phyloP scores from a whole-genome alignment of 2,329 filamentous ascomycete genomes.

The Fusarium siculi region DNA sequence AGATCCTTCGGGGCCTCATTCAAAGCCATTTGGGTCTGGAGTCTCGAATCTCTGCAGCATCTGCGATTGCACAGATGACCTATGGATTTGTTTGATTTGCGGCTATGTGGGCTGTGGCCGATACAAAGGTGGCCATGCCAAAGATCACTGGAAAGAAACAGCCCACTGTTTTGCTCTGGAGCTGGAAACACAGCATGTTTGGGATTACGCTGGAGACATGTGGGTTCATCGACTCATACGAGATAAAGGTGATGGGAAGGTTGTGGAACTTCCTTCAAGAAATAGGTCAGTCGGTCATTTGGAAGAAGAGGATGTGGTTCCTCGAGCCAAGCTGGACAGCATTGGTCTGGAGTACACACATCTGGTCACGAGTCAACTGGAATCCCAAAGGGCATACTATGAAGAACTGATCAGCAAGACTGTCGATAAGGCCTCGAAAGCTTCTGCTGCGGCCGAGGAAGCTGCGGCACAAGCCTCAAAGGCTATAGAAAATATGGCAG shows the following conservation, averaged over 20 bases:
- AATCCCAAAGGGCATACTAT: slow-evolving; percentile 92
- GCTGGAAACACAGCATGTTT: slow-evolving; percentile 91
- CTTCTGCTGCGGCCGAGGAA: slow-evolving; percentile 72
- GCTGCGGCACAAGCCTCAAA: slow-evolving; percentile 63
- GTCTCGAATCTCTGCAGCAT: slow-evolving; percentile 79
- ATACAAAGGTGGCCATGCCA: slow-evolving; percentile 93
- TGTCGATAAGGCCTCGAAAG: slow-evolving; percentile 86
- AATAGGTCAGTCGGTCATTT: slow-evolving; percentile 47
- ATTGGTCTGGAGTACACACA: slow-evolving; percentile 96
- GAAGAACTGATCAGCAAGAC: slow-evolving; percentile 91
- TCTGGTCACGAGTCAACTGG: slow-evolving; percentile 89
- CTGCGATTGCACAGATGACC: slow-evolving; percentile 82
- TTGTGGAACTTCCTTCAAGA: slow-evolving; percentile 84
- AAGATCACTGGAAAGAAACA: slow-evolving; percentile 91
- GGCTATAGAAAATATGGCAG: slow-evolving; percentile 60
- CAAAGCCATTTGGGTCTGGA: slow-evolving; percentile 67
- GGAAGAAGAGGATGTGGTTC: slow-evolving; percentile 74
- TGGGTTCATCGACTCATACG: slow-evolving; percentile 97
- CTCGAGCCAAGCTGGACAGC: slow-evolving; percentile 74
- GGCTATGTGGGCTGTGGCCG: slow-evolving; percentile 92
- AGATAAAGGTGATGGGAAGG: slow-evolving; percentile 90
- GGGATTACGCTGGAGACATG: slow-evolving; percentile 95
- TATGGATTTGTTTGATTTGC: slow-evolving; percentile 97
- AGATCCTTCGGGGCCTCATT: slow-evolving; percentile 61
- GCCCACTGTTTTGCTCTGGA: slow-evolving; percentile 94